Evolutionary conservation across 2,329 filamentous ascomycete species (phyloP), one percentile per base, ranked within the genome.

Genomic region (Macrophomina pseudophaseolina): DNA sequence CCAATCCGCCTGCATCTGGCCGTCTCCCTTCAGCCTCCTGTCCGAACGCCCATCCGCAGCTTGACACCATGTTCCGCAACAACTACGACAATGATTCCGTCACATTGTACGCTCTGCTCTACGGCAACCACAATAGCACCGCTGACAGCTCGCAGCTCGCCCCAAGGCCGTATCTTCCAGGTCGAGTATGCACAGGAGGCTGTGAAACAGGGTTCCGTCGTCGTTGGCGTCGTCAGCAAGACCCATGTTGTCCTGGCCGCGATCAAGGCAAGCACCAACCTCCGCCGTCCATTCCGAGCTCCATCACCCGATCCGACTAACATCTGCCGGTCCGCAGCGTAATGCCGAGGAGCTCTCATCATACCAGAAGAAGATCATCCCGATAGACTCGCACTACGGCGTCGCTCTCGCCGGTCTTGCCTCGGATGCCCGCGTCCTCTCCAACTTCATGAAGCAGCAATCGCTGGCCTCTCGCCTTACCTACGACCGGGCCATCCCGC

Each of bases 51-150:
- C 23, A 28, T 32, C 38, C 30, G 51, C 69, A 60, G 65, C 49
- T 69, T 68, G 70, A 71, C 86, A 89, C 77, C 77, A 98, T 99
- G 95, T 99, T 99, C 85, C 89, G 95, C 83, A 99, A 99, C 87
- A 98, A 98, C 84, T 99, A 99, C 87, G 95, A 99, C 85, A 99
- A 99, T 89, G 95, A 99, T 83, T 97, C 94, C 70, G 94, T 98
- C 83, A 99, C 95, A 83, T 99, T 98, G 93, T 97, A 87, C 83
- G 90, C 64, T 64, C 52, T 63, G 48, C 35, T 11, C 64, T 3
- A 35, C 54, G 54, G 35, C 42, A 44, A 60, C 69, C 69, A 65
- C 69, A 52, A 35, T 9, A 58, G 51, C 48, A 59, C 46, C 66
- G 48, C 70, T 74, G 64, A 73, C 66, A 49, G 33, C 30, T 56